Percentiles rank a stretch among this genome's conserved stretches.
Evolutionary conservation across 2,329 filamentous ascomycete genomes (phyloP).

Genomic region (Nemania bipapillata): DNA sequence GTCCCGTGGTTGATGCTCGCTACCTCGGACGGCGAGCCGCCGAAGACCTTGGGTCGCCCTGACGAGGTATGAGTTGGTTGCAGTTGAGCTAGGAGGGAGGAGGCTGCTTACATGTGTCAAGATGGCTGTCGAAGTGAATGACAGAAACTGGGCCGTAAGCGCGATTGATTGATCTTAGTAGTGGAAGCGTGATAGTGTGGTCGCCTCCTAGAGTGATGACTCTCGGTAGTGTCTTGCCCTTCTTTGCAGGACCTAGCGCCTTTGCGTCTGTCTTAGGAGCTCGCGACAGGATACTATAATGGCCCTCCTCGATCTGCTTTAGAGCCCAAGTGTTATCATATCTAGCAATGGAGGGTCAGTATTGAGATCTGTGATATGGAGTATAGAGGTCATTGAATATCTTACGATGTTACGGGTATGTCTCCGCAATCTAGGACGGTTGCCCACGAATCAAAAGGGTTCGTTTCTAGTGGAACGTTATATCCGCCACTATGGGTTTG

Average conservation of each 20-base stretch:
- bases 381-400: constrained; percentile 21
- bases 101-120: constrained; percentile 70
- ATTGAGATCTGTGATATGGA: neutral
- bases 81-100: constrained; percentile 43
- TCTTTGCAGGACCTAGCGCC: constrained; percentile 73
- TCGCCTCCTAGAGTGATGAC: constrained; percentile 80
- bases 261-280: constrained; percentile 74
- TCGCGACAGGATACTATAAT: constrained; percentile 78
- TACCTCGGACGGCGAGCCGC: constrained; percentile 78
- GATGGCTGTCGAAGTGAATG: constrained; percentile 71
- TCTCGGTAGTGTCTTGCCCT: constrained; percentile 79
- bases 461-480: constrained; percentile 81
- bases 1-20: constrained; percentile 87
- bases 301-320: constrained; percentile 85
- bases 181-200: constrained; percentile 70
- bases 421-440: constrained; percentile 85
- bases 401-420: constrained; percentile 84
- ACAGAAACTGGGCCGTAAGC: constrained; percentile 70
- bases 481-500: constrained; percentile 75
- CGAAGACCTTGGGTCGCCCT: constrained; percentile 87
- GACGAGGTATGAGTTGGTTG: constrained; percentile 52
- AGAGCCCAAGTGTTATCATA: constrained; percentile 87
- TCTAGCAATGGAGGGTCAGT: constrained; percentile 54
- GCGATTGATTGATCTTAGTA: constrained; percentile 69
- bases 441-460: constrained; percentile 84